Evolutionary conservation across 352 stramenopile genomes (phyloP).

Genomic region (Thraustochytrium striatum): DNA sequence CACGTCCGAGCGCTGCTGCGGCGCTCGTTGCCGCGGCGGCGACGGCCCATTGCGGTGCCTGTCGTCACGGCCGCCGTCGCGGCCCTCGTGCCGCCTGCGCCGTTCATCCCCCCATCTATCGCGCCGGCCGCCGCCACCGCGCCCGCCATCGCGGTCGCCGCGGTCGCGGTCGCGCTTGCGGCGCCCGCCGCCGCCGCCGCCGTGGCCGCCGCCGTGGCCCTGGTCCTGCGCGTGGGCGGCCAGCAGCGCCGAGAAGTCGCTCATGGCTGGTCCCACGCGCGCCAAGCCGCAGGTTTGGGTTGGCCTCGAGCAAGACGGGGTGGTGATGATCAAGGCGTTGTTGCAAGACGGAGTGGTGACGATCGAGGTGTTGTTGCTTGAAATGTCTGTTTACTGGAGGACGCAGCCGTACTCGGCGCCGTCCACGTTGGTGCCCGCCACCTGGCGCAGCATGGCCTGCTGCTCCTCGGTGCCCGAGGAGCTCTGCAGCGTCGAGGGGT

Average conservation of each 20-base stretch:
- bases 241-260: conserved; percentile 15
- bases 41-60: background rate
- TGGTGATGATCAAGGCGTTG: background rate
- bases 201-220: background rate
- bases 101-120: background rate
- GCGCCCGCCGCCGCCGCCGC: background rate
- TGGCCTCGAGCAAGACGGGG: background rate
- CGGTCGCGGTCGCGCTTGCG: no score
- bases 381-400: conserved; percentile 8
- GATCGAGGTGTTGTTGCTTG: background rate
- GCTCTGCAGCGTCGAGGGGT: background rate
- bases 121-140: background rate
- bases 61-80: background rate
- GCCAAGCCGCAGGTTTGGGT: no score
- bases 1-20: background rate
- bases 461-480: conserved; percentile 12
- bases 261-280: background rate
- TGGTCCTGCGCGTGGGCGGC: background rate
- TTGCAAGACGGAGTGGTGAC: background rate
- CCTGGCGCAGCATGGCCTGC: background rate
- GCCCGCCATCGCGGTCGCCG: background rate
- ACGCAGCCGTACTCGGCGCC: conserved; percentile 39
- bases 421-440: conserved; percentile 13
- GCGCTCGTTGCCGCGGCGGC: background rate
- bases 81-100: background rate